Evolutionary conservation across 768 basidiomycete species (phyloP), one percentile per base, ranked within the genome.

Genomic region (Auriscalpium orientale): DNA sequence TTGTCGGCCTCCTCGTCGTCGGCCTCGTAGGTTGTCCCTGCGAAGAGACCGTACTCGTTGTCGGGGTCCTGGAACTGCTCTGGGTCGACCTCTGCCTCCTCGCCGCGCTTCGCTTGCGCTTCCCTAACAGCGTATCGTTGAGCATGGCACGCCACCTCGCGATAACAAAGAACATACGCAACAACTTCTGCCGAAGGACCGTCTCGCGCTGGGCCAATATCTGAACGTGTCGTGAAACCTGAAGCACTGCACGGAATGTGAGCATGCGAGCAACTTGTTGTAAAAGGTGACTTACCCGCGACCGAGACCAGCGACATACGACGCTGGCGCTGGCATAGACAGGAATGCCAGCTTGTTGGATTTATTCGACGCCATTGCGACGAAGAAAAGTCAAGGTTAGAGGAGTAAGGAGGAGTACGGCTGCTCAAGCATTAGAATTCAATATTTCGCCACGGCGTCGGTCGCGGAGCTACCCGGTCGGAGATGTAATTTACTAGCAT

Each of bases 231-330:
- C 0, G 95, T 98, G 73, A 98, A 98, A 56, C 94, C 94, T 47
- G 94, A 95, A 50, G 94, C 94, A 73, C 92, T 94, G 60, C 4
- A 28, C 8, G 54, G 53, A 7, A 16, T 22, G 45, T 51, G 20
- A 28, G 49, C 63, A 53, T 34, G 43, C 16, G 37, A n/a, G 22
- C 18, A 54, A 28, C 38, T 12, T 45, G 37, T 8, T 15, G 7
- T 9, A 11, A 16, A 47, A 53, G 28, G 4, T 5, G 28, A 74
- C 87, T 57, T 63, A 94, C 89, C 94, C 95, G 77, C 95, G 84
- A 72, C 95, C 95, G 35, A 98, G 86, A 87, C 97, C 97, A 62
- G 95, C 97, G 38, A 98, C 97, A 70, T 98, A 98, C 1, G 92
- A 95, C 0, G 95, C 90, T 43, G 95, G 95, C 33, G 95, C 95